Base-by-base conservation (phyloP, 2,329 filamentous ascomycete species). In the Aureobasidium sp. region DNA sequence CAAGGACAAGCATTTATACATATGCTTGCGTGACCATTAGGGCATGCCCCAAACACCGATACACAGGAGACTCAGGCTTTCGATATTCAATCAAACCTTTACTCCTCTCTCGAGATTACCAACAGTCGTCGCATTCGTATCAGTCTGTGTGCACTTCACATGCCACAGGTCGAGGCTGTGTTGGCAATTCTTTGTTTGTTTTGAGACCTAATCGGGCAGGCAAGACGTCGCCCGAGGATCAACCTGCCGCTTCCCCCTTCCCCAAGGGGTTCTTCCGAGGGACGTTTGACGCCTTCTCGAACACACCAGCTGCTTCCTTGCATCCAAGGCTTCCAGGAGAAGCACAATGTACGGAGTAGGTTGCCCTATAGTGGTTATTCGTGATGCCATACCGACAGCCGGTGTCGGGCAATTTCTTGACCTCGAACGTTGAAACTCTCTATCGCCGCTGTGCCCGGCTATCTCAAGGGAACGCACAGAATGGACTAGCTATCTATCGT, bases 1-100 rank as follows among this genome's bases (percentile, higher is more conserved):
- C 6, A 25, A n/a, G 14, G 34, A 39, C 14, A 20, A 31, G 9
- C 22, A 11, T 31, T 41, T 55, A 55, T 55, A 29, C n/a, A 58
- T 39, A 44, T 48, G 20, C 11, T 39, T 27, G n/a, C 25, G 7
- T 22, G n/a, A 44, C 5, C 12, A 29, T 36, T 14, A 41, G 52
- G 25, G 41, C 11, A 29, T 12, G 20, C 5, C 5, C 27, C 27
- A 37, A 48, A 34, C 37, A 20, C 29, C n/a, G 22, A 57, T 4
- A 6, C 9, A 52, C 15, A 47, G 42, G 31, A 48, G 55, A 42
- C 55, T 36, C 42, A n/a, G n/a, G 15, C 29, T 29, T 45, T 48
- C 42, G 27, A 58, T 48, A 48, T 29, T 48, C 55, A 58, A 48
- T 58, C 31, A 58, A 58, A 47, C 55, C 31, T 39, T 58, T 48